Evolutionary conservation across 1,139 yeast genomes (phyloP), one percentile per base, ranked within the genome.

Genomic region (Hyphopichia burtonii): DNA sequence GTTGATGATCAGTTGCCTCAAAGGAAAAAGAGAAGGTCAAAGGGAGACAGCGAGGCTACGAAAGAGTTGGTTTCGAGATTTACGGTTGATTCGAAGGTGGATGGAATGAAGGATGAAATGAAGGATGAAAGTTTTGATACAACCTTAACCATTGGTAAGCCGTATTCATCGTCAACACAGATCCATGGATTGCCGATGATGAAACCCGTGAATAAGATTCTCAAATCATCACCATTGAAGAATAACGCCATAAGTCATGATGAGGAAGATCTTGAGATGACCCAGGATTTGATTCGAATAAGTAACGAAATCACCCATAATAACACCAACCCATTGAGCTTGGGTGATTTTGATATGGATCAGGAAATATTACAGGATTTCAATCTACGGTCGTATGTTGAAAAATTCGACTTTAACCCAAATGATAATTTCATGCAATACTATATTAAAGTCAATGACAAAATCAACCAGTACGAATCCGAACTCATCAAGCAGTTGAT

Each of bases 401-500:
- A 37, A 39, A 25, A 23, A 37, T 18, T 25, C 40, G 34, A 43
- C 14, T 32, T 44, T n/a, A 37, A 37, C n/a, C 23, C 34, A 20
- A 27, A 37, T 33, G 37, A 40, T 25, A 34, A 35, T 34, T 34
- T 34, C 16, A 34, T 23, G 3, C 19, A 34, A 34, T 16, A 8
- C 5, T 34, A 23, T 25, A 4, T 3, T 3, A 15, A 23, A 11
- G 9, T 15, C 11, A 22, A 17, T 23, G 38, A 32, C 37, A 44
- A 44, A 37, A 31, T 20, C 17, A 25, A 27, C 6, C 18, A 36
- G 4, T 16, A 37, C 1, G 41, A 43, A 23, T 23, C 60, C 6
- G 44, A 44, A 1, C 54, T 72, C 20, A 53, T 68, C 34, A 55
- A 63, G 20, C 53, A 59, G 38, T 54, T 74, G 16, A 58, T 71